phyloP scores from a whole-genome alignment of 2,329 filamentous ascomycete species.

The Aspergillus sp. region DNA sequence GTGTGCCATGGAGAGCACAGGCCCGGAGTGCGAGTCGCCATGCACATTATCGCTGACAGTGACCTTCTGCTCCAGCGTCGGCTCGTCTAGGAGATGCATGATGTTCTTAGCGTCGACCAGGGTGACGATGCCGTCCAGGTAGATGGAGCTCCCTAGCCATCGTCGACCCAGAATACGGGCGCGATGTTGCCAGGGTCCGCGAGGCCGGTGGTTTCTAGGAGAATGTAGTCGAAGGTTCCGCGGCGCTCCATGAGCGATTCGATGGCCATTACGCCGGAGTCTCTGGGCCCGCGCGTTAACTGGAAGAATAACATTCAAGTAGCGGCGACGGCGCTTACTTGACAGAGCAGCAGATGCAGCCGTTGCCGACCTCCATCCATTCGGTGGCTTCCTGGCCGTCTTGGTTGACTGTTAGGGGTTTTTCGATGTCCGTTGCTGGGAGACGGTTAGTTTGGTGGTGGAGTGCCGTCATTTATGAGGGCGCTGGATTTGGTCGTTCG shows the following conservation, averaged over 20 bases:
- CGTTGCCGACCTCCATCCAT: conserved; percentile 93
- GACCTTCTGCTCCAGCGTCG: conserved; percentile 32
- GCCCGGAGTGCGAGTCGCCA: conserved; percentile 41
- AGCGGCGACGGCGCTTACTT: too few species aligned
- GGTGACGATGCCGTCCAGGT: conserved; percentile 92
- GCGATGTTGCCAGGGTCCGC: conserved; percentile 94
- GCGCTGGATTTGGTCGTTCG: too few species aligned
- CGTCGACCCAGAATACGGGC: conserved; percentile 95
- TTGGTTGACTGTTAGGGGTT: conserved; percentile 82
- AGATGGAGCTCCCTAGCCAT: conserved; percentile 93
- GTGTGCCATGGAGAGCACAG: conserved; percentile 81
- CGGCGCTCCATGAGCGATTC: conserved; percentile 92
- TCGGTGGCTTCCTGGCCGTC: conserved; percentile 75
- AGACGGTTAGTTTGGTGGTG: conserved; percentile 2
- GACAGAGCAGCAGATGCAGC: conserved; percentile 95
- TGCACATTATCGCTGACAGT: conserved; percentile 41
- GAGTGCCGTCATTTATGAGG: too few species aligned
- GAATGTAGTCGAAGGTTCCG: conserved; percentile 92
- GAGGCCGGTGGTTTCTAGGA: conserved; percentile 90
- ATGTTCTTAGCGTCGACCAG: conserved; percentile 94
- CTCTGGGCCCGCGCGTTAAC: conserved; percentile 46
- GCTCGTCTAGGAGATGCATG: conserved; percentile 67
- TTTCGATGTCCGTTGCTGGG: conserved; percentile 83
- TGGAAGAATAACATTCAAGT: background rate
- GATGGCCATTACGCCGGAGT: conserved; percentile 86